Evolutionary conservation across 2,329 filamentous ascomycete genomes (phyloP).

Genomic region (Colletotrichum limetticola): DNA sequence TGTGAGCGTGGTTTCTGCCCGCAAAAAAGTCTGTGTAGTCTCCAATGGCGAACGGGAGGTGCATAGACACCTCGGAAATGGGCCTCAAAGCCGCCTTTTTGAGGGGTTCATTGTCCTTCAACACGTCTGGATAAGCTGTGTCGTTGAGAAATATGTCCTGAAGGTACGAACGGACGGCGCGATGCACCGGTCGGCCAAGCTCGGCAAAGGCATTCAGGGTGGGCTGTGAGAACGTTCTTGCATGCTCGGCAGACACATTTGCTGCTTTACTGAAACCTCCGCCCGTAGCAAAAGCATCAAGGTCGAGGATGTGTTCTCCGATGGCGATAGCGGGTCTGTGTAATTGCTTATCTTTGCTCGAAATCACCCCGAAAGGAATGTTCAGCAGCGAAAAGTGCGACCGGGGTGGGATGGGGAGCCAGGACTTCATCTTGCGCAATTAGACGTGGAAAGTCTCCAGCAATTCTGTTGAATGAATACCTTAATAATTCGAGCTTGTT

Average conservation of each 20-base stretch:
- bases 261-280: slow-evolving; percentile 27
- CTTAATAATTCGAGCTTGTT: not conserved
- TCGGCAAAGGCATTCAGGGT: slow-evolving; percentile 78
- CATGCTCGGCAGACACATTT: not conserved
- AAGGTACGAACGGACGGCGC: slow-evolving; percentile 73
- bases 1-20: slow-evolving; percentile 76
- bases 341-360: slow-evolving; percentile 60
- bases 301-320: slow-evolving; percentile 73
- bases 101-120: slow-evolving; percentile 19
- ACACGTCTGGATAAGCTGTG: slow-evolving; percentile 43
- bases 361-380: slow-evolving; percentile 81
- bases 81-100: slow-evolving; percentile 9
- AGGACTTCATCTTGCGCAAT: slow-evolving; percentile 29
- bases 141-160: slow-evolving; percentile 67
- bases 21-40: slow-evolving; percentile 85
- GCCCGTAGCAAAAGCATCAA: slow-evolving; percentile 46
- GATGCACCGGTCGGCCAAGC: slow-evolving; percentile 71
- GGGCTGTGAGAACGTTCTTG: slow-evolving; percentile 48
- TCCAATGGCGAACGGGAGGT: slow-evolving; percentile 77
- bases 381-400: slow-evolving; percentile 74
- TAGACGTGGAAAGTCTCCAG: not conserved
- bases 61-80: slow-evolving; percentile 62
- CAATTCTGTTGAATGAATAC: too few relatives aligned
- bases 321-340: slow-evolving; percentile 76
- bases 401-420: slow-evolving; percentile 21